Base-by-base conservation (phyloP, 2,329 filamentous ascomycete species). In the Sporothrix sp. region DNA sequence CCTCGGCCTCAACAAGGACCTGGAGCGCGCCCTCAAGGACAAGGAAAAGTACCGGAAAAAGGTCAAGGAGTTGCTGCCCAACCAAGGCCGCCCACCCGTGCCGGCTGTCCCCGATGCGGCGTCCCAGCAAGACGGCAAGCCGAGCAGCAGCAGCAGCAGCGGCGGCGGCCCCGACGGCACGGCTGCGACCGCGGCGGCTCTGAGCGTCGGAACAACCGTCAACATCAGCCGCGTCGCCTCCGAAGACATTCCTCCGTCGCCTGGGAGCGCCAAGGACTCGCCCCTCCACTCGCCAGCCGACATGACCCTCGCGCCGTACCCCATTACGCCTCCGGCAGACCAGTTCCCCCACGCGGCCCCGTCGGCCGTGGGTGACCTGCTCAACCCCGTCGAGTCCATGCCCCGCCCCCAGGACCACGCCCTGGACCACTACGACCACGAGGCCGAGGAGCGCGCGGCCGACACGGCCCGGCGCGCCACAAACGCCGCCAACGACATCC, bases 1-100 rank as follows among this genome's bases (percentile, higher is more conserved):
- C 50, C 68, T 95, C 18, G 91, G 90, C 7, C 74, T 98, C 56
- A 96, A 97, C 63, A 95, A 93, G 65, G 93, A 98, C 63, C 72
- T 98, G 11, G 91, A 97, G 66, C 81, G 87, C 48, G 82, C 90
- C 1, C 67, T 95, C 57, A 95, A 95, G 64, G 93, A 97, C 59
- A 96, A 96, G 67, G 91, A 97, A 58, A 84, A 85, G 59, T 97
- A 97, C 63, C 82, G 87, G 60, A 90, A 84, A 66, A 95, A 93
- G 66, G 65, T 95, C 38, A 95, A 95, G 66, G 90, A 97, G 51
- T 66, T 79, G 8, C 65, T 81, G 60, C 65, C 72, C 0, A 62
- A 66, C 25, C 33, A 39, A 11, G 28, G 14, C n/a, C 48, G 55
- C 1, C 59, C 59, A 18, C 39, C 57, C 1, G 54, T 56, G 28